Conservation (phyloP, 352 stramenopile species). For the Pythium aquatile region DNA sequence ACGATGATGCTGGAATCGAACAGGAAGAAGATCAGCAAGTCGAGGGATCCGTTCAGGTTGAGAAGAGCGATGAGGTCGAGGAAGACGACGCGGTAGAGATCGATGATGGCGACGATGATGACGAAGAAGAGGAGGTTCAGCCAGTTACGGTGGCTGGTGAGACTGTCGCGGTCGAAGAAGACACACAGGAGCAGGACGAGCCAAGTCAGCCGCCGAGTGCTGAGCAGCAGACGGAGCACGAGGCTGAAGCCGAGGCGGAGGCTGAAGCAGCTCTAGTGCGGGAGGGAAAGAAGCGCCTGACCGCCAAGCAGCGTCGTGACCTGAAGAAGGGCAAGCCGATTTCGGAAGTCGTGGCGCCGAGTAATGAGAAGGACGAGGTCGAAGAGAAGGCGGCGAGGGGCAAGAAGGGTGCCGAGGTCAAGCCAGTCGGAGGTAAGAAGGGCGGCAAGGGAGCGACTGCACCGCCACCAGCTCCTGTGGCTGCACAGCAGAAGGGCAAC, state of each 20-base stretch:
- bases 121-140: slow-evolving; percentile 20
- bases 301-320: slow-evolving; percentile 75
- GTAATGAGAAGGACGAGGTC: background rate
- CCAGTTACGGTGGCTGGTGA: background rate
- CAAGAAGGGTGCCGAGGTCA: slow-evolving; percentile 27
- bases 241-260: slow-evolving; percentile 3
- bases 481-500: slow-evolving; percentile 28
- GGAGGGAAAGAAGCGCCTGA: slow-evolving; percentile 58
- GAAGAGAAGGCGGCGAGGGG: background rate
- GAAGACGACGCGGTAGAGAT: slow-evolving; percentile 10
- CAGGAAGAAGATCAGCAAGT: slow-evolving; percentile 7
- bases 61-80: slow-evolving; percentile 6
- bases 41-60: no score
- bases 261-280: slow-evolving; percentile 6
- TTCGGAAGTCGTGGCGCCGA: slow-evolving; percentile 10
- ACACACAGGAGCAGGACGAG: slow-evolving; percentile 5
- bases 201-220: background rate
- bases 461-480: slow-evolving; percentile 15
- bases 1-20: slow-evolving; percentile 17
- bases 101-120: slow-evolving; percentile 2
- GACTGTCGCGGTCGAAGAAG: slow-evolving; percentile 2
- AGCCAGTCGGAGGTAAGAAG: slow-evolving; percentile 5
- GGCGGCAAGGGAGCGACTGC: slow-evolving; percentile 40
- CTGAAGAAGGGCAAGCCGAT: slow-evolving; percentile 57
- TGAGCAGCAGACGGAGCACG: slow-evolving; percentile 2